Conservation (phyloP, 148 eudicot species). For the Vaccinium macrocarpon region DNA sequence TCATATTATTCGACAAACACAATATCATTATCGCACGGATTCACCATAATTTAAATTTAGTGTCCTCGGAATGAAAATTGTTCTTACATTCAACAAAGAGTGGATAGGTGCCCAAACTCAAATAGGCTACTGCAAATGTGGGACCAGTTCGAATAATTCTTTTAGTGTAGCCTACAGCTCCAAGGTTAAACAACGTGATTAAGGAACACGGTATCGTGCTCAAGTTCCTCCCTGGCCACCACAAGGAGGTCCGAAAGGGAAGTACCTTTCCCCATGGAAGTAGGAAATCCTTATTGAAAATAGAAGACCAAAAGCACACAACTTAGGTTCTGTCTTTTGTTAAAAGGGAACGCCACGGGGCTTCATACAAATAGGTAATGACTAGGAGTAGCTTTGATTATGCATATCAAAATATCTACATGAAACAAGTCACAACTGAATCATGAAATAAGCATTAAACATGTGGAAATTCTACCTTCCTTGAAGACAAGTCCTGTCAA, state of each 20-base stretch:
- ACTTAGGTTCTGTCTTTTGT: neutral
- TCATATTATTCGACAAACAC: too few relatives aligned
- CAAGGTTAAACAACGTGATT: neutral
- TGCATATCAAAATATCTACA: neutral
- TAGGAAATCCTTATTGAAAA: neutral
- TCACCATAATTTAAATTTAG: too few relatives aligned
- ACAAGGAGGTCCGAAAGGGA: neutral
- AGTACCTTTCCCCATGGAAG: neutral
- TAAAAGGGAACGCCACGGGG: neutral
- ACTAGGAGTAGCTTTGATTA: neutral
- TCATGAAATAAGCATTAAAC: neutral
- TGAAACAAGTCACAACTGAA: neutral
- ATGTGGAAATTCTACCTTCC: slow-evolving; percentile 52
- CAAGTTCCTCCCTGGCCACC: neutral
- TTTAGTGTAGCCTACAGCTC: neutral
- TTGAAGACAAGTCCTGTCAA: slow-evolving; percentile 90
- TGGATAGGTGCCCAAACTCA: neutral
- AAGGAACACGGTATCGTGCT: neutral
- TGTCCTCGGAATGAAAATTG: too few relatives aligned
- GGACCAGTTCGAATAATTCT: neutral
- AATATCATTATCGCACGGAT: too few relatives aligned
- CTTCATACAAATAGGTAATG: neutral
- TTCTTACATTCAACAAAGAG: neutral
- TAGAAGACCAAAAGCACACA: neutral
- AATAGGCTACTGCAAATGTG: neutral